Percentiles rank a stretch among this genome's conserved stretches.
These are phyloP conservation scores for Helotiales sp. DNA, from an alignment of 2,329 filamentous ascomycete species.

Conservation along the genomic window DNA sequence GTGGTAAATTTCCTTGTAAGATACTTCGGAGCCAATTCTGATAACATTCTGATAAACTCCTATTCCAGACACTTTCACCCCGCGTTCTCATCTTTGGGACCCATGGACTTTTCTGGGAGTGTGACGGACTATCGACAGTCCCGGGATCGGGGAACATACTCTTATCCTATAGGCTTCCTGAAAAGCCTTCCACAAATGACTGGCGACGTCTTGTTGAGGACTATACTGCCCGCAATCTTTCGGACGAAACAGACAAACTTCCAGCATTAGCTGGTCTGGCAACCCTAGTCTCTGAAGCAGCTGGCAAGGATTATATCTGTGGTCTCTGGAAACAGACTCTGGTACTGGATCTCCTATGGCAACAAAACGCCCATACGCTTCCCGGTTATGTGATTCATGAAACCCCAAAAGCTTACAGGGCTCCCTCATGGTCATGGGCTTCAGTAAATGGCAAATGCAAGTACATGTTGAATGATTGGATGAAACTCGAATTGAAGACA, in stretches of 20 bases:
- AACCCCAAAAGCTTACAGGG: not conserved
- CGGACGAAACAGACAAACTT: not conserved
- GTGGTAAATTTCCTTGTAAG: too few species aligned
- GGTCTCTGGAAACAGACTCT: not conserved
- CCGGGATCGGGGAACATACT: not conserved
- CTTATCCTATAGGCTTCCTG: not conserved
- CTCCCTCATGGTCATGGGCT: constrained; percentile 6
- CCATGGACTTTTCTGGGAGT: not conserved
- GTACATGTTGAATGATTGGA: not conserved
- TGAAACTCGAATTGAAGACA: not conserved
- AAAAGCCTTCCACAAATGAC: not conserved
- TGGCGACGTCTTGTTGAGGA: not conserved
- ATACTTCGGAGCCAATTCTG: too few species aligned
- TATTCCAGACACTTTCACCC: not conserved
- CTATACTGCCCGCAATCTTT: not conserved
- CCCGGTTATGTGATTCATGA: not conserved
- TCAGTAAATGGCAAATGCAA: not conserved
- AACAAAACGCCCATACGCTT: not conserved
- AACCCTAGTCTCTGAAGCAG: not conserved
- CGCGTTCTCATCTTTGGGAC: not conserved
- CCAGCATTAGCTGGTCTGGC: not conserved
- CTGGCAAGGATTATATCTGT: not conserved
- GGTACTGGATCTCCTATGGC: not conserved
- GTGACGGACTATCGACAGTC: not conserved
- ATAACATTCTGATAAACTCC: not conserved